phyloP scores from a whole-genome alignment of 768 basidiomycete species.

The Gloeophyllum trabeum region DNA sequence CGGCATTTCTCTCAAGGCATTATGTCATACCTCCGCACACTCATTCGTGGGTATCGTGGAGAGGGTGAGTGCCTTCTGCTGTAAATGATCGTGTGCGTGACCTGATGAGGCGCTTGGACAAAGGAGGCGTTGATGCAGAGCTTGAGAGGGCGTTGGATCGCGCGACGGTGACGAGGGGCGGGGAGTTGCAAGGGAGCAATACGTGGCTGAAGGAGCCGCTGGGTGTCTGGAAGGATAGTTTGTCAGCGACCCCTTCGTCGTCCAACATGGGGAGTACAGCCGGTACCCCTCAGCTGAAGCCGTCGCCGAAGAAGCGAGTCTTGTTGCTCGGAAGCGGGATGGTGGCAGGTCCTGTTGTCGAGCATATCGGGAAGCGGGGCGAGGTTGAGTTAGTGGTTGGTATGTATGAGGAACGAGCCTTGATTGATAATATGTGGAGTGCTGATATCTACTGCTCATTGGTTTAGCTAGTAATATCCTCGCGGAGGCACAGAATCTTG shows the following conservation, averaged over 20 bases:
- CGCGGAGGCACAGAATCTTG: conserved; percentile 41
- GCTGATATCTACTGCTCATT: not conserved
- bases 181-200: conserved; percentile 41
- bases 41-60: conserved; percentile 33
- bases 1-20: conserved; percentile 60
- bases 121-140: conserved; percentile 18
- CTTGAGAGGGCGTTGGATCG: conserved; percentile 35
- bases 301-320: conserved; percentile 44
- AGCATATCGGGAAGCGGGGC: conserved; percentile 48
- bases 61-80: conserved; percentile 4
- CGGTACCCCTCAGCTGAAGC: not conserved
- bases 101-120: too few species aligned
- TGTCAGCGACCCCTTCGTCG: not conserved
- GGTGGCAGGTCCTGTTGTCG: conserved; percentile 84
- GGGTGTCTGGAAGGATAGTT: conserved; percentile 23
- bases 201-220: conserved; percentile 48
- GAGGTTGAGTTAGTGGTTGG: conserved; percentile 72
- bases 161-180: conserved; percentile 61
- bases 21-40: conserved; percentile 51
- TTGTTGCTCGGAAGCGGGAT: conserved; percentile 90
- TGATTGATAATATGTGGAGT: conserved; percentile 3
- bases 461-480: conserved; percentile 61
- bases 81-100: too few species aligned
- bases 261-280: not conserved
- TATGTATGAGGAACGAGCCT: conserved; percentile 33